A percentile compares a stretch with the other conserved stretches of the same genome.
phyloP scores from a whole-genome alignment of 2,329 filamentous ascomycete species.

The Ophiocordyceps camponoti-leonardi region DNA sequence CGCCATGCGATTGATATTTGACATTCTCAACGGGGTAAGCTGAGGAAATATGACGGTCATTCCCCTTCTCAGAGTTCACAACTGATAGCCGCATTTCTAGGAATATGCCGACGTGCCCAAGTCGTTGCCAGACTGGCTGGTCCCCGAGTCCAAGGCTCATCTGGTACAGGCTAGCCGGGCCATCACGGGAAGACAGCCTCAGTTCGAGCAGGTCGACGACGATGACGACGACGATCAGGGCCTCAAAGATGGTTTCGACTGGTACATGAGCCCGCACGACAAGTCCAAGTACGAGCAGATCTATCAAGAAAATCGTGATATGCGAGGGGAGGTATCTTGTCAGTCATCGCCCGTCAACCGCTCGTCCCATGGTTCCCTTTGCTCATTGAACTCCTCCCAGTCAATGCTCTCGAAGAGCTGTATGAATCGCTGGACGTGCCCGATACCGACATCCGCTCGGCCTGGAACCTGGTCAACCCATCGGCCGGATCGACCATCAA shows the following conservation, averaged over 20 bases:
- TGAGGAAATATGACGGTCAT: background rate
- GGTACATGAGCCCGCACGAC: slow-evolving; percentile 93
- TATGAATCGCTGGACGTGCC: slow-evolving; percentile 66
- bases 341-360: slow-evolving; percentile 16
- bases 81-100: slow-evolving; percentile 22
- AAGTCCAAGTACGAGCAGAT: slow-evolving; percentile 95
- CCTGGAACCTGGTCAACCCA: slow-evolving; percentile 96
- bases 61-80: no score
- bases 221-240: slow-evolving; percentile 70
- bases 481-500: slow-evolving; percentile 68
- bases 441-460: slow-evolving; percentile 68
- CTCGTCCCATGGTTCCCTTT: background rate
- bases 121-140: slow-evolving; percentile 82
- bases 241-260: slow-evolving; percentile 93
- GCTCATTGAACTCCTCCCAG: slow-evolving; percentile 21
- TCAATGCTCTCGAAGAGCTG: slow-evolving; percentile 62
- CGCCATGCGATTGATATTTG: slow-evolving; percentile 95
- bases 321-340: slow-evolving; percentile 72
- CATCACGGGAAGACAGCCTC: slow-evolving; percentile 59
- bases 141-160: slow-evolving; percentile 88
- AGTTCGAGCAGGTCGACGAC: slow-evolving; percentile 74
- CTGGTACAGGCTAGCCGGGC: slow-evolving; percentile 71
- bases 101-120: slow-evolving; percentile 82
- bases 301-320: slow-evolving; percentile 80
- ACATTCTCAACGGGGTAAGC: slow-evolving; percentile 78